Percentiles rank a stretch among this genome's conserved stretches.
Conservation (phyloP, 2,329 filamentous ascomycete species). For the Fusarium clavum region DNA sequence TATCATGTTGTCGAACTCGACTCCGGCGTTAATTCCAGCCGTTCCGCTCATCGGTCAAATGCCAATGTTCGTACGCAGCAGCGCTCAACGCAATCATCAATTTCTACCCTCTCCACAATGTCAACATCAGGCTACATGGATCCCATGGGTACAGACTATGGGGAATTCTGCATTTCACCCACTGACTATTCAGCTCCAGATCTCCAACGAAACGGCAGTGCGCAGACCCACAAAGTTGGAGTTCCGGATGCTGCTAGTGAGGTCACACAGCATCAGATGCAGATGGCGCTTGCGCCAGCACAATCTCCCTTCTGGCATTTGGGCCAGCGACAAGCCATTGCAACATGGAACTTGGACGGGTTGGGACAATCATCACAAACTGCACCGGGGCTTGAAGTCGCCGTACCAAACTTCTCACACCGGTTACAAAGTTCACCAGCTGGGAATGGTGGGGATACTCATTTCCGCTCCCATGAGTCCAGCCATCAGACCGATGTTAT, state of each 20-base stretch:
- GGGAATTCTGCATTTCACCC: not conserved
- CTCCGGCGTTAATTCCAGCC: accelerated
- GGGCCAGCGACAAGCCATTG: accelerated
- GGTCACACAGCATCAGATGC: accelerated
- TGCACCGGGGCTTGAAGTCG: not conserved
- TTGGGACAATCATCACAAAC: accelerated
- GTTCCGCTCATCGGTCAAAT: accelerated
- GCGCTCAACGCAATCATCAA: accelerated
- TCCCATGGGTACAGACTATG: not conserved
- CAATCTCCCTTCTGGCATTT: accelerated
- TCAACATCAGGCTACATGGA: accelerated
- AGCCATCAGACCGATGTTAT: accelerated
- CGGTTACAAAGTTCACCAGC: accelerated
- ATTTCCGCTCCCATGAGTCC: accelerated
- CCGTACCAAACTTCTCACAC: not conserved
- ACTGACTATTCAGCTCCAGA: not conserved
- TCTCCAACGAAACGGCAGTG: accelerated
- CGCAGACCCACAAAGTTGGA: accelerated
- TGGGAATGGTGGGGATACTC: accelerated
- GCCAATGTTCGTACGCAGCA: accelerated
- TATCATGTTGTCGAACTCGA: not conserved
- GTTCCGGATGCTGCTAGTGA: accelerated
- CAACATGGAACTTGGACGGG: not conserved
- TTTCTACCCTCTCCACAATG: accelerated
- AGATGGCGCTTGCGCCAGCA: accelerated